Percentiles rank a stretch among this genome's conserved stretches.
These are phyloP conservation scores for Wickerhamiella kazuoi DNA, from an alignment of 805 yeast genomes.

Conservation along the genomic window DNA sequence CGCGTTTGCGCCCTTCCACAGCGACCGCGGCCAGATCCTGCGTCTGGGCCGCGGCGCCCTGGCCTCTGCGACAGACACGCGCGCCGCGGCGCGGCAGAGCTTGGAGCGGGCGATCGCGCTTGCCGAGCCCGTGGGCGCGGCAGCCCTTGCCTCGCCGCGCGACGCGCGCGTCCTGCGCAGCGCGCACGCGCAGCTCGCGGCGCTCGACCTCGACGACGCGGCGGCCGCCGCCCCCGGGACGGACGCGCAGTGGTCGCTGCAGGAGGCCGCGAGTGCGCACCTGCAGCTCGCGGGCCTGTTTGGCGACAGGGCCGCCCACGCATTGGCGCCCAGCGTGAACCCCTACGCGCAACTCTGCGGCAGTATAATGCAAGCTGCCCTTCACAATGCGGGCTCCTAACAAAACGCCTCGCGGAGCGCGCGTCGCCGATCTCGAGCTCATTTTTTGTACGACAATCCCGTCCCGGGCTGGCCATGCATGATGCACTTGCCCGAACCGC, in stretches of 20 bases:
- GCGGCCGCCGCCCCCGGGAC: slow-evolving; percentile 5
- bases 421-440: too few relatives aligned
- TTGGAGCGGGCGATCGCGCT: slow-evolving; percentile 15
- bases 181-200: slow-evolving; percentile 19
- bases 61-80: too few relatives aligned
- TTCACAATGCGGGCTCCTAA: too few relatives aligned
- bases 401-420: too few relatives aligned
- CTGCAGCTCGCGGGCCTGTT: slow-evolving; percentile 16
- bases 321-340: slow-evolving; percentile 16
- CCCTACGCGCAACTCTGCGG: slow-evolving; percentile 24
- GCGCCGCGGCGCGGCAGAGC: too few relatives aligned
- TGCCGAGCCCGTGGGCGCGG: slow-evolving; percentile 12
- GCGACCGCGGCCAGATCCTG: too few relatives aligned
- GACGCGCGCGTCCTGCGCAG: slow-evolving; percentile 18
- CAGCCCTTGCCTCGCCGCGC: slow-evolving; percentile 14
- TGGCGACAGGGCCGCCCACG: slow-evolving; percentile 18
- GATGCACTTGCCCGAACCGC: neutral
- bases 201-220: slow-evolving; percentile 11
- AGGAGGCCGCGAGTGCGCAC: slow-evolving; percentile 17
- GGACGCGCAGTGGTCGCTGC: slow-evolving; percentile 14
- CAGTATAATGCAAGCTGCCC: slow-evolving; percentile 12
- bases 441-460: too few relatives aligned
- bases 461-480: neutral
- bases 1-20: too few relatives aligned
- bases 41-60: too few relatives aligned